Evolutionary conservation across 306 rosid species (phyloP).

Genomic region (Cicer chorassanicum): DNA sequence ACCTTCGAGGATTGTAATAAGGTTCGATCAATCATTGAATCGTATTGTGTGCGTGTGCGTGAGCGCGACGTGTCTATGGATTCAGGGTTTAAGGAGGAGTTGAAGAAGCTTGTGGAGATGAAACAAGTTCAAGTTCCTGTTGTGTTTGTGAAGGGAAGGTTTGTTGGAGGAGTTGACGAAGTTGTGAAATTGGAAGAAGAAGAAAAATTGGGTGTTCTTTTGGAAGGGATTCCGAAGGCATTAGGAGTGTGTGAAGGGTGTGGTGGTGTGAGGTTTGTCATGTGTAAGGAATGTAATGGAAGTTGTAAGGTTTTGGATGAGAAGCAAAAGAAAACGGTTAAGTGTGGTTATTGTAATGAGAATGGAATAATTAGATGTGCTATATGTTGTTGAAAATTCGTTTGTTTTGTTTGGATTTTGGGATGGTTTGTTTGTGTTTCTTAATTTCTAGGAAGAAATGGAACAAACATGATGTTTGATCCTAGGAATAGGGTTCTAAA

Average conservation of each 20-base stretch:
- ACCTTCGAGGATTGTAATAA: constrained; percentile 87
- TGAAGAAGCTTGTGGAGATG: constrained; percentile 65
- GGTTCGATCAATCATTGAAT: constrained; percentile 71
- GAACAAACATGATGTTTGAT: constrained; percentile 24
- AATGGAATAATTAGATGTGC: constrained; percentile 88
- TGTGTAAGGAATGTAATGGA: constrained; percentile 80
- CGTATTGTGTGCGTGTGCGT: constrained; percentile 53
- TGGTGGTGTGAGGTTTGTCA: constrained; percentile 75
- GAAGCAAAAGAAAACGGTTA: constrained; percentile 57
- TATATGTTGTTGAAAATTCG: constrained; percentile 58
- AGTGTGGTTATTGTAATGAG: constrained; percentile 82
- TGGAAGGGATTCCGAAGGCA: constrained; percentile 70
- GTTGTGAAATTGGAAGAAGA: constrained; percentile 87
- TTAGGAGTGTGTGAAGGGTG: constrained; percentile 71
- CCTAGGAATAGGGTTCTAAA: constrained; percentile 63
- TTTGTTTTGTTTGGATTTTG: background rate
- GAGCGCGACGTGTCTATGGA: constrained; percentile 97
- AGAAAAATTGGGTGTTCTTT: constrained; percentile 62
- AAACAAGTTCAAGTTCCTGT: constrained; percentile 76
- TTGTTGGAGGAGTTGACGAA: constrained; percentile 79
- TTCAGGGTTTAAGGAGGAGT: constrained; percentile 85
- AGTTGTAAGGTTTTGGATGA: constrained; percentile 85
- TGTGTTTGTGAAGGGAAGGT: constrained; percentile 78
- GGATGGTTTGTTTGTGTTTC: background rate
- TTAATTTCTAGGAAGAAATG: constrained; percentile 27